Conservation (phyloP, 73 alveolate genomes). For the Tetrahymena borealis region DNA sequence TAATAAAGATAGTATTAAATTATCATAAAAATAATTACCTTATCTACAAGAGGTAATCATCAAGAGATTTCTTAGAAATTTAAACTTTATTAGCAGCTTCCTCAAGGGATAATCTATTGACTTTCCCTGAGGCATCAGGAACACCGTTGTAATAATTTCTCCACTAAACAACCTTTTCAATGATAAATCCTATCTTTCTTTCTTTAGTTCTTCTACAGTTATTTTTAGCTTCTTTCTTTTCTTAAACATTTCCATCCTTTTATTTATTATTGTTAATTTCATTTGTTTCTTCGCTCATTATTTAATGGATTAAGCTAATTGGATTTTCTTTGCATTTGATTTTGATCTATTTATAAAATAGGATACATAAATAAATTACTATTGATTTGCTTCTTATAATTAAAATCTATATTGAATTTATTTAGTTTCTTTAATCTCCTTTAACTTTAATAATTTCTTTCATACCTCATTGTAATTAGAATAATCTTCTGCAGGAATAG, state of each 20-base stretch:
- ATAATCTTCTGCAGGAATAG: conserved; percentile 10
- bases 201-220: conserved; percentile 80
- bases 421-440: too few species aligned
- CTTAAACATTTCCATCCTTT: neutral
- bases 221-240: conserved; percentile 25
- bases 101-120: conserved; percentile 64
- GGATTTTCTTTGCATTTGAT: conserved; percentile 12
- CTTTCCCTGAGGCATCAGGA: conserved; percentile 52
- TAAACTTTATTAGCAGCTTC: conserved; percentile 90
- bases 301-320: conserved; percentile 8
- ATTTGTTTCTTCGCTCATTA: conserved; percentile 38
- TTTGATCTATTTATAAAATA: neutral
- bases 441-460: too few species aligned
- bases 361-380: too few species aligned
- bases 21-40: conserved; percentile 20
- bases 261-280: conserved; percentile 18
- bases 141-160: conserved; percentile 92
- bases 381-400: too few species aligned
- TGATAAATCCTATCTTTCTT: conserved; percentile 92
- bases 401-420: too few species aligned
- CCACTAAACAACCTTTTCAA: conserved; percentile 96
- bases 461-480: neutral
- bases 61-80: conserved; percentile 84
- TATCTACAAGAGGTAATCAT: conserved; percentile 72
- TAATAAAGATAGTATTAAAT: conserved; percentile 20